Conservation (phyloP, 768 basidiomycete species). For the Phaffia tasmanica region DNA sequence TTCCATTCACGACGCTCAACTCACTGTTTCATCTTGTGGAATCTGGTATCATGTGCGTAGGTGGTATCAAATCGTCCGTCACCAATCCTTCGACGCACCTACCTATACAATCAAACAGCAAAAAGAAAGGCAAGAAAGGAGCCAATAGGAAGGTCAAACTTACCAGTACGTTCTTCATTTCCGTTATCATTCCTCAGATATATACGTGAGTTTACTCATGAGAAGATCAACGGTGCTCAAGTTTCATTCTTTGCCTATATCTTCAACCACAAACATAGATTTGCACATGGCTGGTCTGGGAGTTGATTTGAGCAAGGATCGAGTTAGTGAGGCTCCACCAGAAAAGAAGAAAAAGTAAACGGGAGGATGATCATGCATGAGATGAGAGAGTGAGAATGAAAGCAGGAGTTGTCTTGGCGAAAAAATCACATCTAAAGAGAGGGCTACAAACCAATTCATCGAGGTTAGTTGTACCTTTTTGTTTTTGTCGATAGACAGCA, state of each 20-base stretch:
- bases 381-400: too few species aligned
- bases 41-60: constrained; percentile 38
- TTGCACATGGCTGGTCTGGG: constrained; percentile 21
- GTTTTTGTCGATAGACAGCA: too few species aligned
- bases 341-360: constrained; percentile 12
- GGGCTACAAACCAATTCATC: too few species aligned
- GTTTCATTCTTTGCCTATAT: too few species aligned
- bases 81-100: constrained; percentile 47
- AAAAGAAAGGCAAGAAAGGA: constrained; percentile 72
- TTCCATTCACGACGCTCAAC: not conserved
- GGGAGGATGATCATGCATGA: too few species aligned
- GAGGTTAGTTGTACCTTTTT: too few species aligned
- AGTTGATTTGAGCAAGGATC: constrained; percentile 68
- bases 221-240: not conserved
- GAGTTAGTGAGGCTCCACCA: constrained; percentile 2
- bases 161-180: constrained; percentile 71
- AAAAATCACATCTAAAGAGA: too few species aligned
- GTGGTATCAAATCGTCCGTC: constrained; percentile 56
- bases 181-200: constrained; percentile 27
- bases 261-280: not conserved
- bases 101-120: constrained; percentile 40
- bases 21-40: not conserved
- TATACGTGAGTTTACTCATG: constrained; percentile 33
- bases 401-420: too few species aligned
- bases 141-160: constrained; percentile 66